Base-by-base conservation (phyloP, 2,329 filamentous ascomycete species). In the Penicillium paneum region DNA sequence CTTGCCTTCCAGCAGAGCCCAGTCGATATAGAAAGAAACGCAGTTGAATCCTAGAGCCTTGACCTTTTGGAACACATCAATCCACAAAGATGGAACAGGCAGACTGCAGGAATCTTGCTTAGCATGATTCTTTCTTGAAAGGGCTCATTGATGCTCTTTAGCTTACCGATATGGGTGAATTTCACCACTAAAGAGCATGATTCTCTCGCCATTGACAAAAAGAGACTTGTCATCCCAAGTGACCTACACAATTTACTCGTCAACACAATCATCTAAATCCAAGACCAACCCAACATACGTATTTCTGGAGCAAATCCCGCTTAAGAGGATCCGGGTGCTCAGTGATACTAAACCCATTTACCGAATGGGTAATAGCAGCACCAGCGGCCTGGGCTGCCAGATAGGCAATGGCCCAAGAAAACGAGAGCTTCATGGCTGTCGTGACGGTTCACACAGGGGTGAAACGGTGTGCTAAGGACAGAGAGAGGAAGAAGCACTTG, bases 11-110 rank as follows among this genome's bases (percentile, higher is more conserved):
- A 91, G 71, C 2, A 93, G 75, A 3, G 87, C 88, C 90, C 89
- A 95, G 63, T 91, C 82, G 7, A 86, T 79, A 65, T 93, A 93
- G 70, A 92, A 91, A 0, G 88, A 91, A 1, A 92, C 87, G 41
- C 83, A 82, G 63, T 89, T 93, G 74, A 91, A 92, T 0, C 90
- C 90, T 1, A 91, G 74, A 0, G 89, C 86, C 71, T 88, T 91
- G 70, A 93, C 84, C 73, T 95, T 95, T 65, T 94, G 86, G 63
- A 95, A 87, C 2, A 93, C 68, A 61, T 93, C 90, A 8, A 89
- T 77, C 77, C 86, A 86, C 5, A 88, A 75, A 44, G 77, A 76
- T 3, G 83, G 79, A 1, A 87, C 84, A 1, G 85, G 84, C 1
- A 87, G 72, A 61, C 82, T 80, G 7, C 6, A 49, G 1, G 13